A percentile compares a stretch with the other conserved stretches of the same genome.
phyloP scores from a whole-genome alignment of 352 stramenopile species.

The Phytopythium mirpurense region DNA sequence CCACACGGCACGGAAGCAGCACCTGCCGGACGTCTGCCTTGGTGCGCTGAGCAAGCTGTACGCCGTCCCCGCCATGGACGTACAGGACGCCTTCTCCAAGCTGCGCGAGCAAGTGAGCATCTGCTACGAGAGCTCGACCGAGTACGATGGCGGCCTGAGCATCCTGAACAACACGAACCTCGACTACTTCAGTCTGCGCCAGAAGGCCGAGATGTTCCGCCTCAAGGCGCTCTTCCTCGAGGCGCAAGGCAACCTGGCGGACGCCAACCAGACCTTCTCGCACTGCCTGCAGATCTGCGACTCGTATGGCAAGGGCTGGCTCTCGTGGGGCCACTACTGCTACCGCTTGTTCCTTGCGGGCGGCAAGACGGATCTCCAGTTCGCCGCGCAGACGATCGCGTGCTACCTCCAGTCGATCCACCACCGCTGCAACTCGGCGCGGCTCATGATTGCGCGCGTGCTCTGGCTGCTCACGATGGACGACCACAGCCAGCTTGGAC shows the following conservation, averaged over 20 bases:
- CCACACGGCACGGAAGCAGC: slow-evolving; percentile 89
- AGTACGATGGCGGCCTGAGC: slow-evolving; percentile 84
- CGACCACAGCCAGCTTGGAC: slow-evolving; percentile 31
- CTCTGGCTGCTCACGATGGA: slow-evolving; percentile 90
- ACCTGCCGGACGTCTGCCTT: slow-evolving; percentile 82
- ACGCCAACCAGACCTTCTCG: slow-evolving; percentile 91
- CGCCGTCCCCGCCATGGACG: slow-evolving; percentile 88
- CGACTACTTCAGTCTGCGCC: slow-evolving; percentile 89
- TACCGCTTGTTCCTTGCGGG: slow-evolving; percentile 78
- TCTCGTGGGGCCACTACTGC: slow-evolving; percentile 93
- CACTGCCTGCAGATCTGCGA: slow-evolving; percentile 90
- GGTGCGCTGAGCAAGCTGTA: slow-evolving; percentile 85
- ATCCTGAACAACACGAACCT: slow-evolving; percentile 94
- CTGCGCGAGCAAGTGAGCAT: slow-evolving; percentile 91
- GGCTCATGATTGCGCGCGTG: slow-evolving; percentile 88
- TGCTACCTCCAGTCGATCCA: slow-evolving; percentile 94
- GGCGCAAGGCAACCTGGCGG: slow-evolving; percentile 59
- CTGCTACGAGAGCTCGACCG: slow-evolving; percentile 86
- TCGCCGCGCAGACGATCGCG: slow-evolving; percentile 88
- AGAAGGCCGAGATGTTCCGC: slow-evolving; percentile 92
- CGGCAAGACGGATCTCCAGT: slow-evolving; percentile 47
- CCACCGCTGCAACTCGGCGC: slow-evolving; percentile 83
- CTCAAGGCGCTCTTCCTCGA: slow-evolving; percentile 90
- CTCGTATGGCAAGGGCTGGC: slow-evolving; percentile 92
- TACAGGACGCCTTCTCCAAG: slow-evolving; percentile 91